Conservation (phyloP, 2,329 filamentous ascomycete genomes). For the Thielaviopsis populi region DNA sequence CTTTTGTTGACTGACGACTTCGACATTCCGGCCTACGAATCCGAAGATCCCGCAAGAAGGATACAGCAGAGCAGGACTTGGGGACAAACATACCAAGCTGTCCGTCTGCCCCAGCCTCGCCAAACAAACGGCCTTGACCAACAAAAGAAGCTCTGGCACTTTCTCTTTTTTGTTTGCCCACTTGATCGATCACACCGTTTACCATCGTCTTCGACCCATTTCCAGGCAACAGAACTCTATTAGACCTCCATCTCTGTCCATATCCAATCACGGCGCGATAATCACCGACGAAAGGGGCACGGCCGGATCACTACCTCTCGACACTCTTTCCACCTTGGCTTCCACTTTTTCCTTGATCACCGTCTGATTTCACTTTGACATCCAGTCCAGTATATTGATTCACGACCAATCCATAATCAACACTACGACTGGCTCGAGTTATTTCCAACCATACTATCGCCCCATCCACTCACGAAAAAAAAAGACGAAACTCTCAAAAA, state of each 20-base stretch:
- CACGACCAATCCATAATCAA: background rate
- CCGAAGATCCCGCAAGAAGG: background rate
- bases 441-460: background rate
- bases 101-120: background rate
- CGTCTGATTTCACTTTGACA: background rate
- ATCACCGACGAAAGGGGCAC: constrained; percentile 9
- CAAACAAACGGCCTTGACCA: background rate
- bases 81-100: background rate
- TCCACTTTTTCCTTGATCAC: background rate
- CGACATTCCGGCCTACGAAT: background rate
- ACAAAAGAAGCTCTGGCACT: background rate
- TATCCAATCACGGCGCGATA: background rate
- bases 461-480: background rate
- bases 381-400: background rate
- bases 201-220: background rate
- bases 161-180: background rate
- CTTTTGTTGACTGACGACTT: constrained; percentile 4
- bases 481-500: background rate
- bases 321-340: constrained; percentile 2
- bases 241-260: background rate
- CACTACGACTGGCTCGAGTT: background rate
- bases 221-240: background rate
- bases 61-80: background rate
- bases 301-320: constrained; percentile 14
- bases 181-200: background rate